These are phyloP conservation scores for Citeromyces siamensis DNA, from an alignment of 1,139 yeast genomes.

Conservation along the genomic window DNA sequence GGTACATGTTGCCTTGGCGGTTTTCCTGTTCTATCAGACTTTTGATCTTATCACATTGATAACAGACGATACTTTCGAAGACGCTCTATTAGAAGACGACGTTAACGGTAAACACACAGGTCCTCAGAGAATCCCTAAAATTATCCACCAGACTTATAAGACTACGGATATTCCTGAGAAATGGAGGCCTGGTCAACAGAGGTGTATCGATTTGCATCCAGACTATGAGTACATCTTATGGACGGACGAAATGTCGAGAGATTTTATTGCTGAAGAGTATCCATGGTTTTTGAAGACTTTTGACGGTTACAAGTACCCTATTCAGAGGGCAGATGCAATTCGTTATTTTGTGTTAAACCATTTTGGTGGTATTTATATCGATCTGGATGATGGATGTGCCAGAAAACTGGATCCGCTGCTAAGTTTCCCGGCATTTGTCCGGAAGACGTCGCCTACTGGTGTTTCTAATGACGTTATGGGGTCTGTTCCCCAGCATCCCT, in stretches of 20 bases:
- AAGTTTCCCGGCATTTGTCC: constrained; percentile 72
- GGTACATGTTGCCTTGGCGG: constrained; percentile 41
- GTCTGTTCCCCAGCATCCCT: constrained; percentile 75
- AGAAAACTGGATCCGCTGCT: constrained; percentile 69
- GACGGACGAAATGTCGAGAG: constrained; percentile 81
- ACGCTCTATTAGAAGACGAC: constrained; percentile 49
- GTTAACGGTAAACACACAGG: constrained; percentile 21
- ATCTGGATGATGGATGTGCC: constrained; percentile 81
- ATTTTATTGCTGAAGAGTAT: constrained; percentile 65
- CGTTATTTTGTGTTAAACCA: constrained; percentile 74
- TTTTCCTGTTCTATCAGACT: constrained; percentile 47
- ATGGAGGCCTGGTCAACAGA: constrained; percentile 71
- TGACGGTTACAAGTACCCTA: constrained; percentile 69
- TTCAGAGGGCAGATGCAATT: constrained; percentile 88
- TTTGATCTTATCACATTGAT: constrained; percentile 68
- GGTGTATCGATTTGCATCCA: constrained; percentile 68
- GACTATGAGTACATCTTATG: constrained; percentile 81
- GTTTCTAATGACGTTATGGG: constrained; percentile 93
- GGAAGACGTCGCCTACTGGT: constrained; percentile 86
- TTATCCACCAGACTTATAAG: constrained; percentile 89
- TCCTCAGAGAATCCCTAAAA: constrained; percentile 64
- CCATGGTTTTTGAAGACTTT: constrained; percentile 81
- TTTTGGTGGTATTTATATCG: constrained; percentile 87
- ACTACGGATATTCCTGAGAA: constrained; percentile 63
- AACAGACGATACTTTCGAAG: constrained; percentile 57